These are phyloP conservation scores for Zasmidium angulare DNA, from an alignment of 2,329 filamentous ascomycete genomes.

Conservation along the genomic window DNA sequence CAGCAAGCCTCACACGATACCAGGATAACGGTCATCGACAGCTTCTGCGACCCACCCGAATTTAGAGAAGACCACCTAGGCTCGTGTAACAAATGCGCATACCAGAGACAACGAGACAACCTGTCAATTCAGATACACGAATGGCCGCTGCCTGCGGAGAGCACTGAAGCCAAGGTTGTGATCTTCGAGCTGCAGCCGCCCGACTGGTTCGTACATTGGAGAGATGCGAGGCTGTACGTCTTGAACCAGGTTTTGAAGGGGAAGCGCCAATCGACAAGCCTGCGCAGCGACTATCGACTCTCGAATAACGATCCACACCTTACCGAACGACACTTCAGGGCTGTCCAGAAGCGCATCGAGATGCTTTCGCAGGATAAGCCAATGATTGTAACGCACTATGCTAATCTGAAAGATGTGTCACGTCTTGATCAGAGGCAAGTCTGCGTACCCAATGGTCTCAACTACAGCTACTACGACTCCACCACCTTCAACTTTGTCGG, in stretches of 20 bases:
- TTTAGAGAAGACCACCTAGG: slow-evolving; percentile 31
- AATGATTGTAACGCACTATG: slow-evolving; percentile 51
- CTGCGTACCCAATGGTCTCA: slow-evolving; percentile 48
- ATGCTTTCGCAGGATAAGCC: slow-evolving; percentile 51
- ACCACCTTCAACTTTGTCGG: slow-evolving; percentile 4
- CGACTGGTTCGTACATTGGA: slow-evolving; percentile 47
- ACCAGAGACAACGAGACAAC: slow-evolving; percentile 35
- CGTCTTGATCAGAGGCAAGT: slow-evolving; percentile 41
- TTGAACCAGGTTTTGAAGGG: slow-evolving; percentile 5
- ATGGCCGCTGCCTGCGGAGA: slow-evolving; percentile 47
- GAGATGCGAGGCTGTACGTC: slow-evolving; percentile 38
- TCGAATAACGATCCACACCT: slow-evolving; percentile 22
- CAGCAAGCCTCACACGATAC: slow-evolving; percentile 11
- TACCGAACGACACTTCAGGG: slow-evolving; percentile 4
- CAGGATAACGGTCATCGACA: slow-evolving; percentile 13
- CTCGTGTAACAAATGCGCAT: slow-evolving; percentile 48
- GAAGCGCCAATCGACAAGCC: not conserved
- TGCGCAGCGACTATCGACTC: slow-evolving; percentile 11
- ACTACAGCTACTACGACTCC: slow-evolving; percentile 51
- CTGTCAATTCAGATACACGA: slow-evolving; percentile 53
- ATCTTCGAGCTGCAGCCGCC: slow-evolving; percentile 56
- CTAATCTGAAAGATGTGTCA: slow-evolving; percentile 38
- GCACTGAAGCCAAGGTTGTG: slow-evolving; percentile 41
- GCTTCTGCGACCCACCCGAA: slow-evolving; percentile 24
- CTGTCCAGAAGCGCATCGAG: slow-evolving; percentile 27